These are phyloP conservation scores for Sisymbrium irio DNA, from an alignment of 345 rosid genomes.

Conservation along the genomic window DNA sequence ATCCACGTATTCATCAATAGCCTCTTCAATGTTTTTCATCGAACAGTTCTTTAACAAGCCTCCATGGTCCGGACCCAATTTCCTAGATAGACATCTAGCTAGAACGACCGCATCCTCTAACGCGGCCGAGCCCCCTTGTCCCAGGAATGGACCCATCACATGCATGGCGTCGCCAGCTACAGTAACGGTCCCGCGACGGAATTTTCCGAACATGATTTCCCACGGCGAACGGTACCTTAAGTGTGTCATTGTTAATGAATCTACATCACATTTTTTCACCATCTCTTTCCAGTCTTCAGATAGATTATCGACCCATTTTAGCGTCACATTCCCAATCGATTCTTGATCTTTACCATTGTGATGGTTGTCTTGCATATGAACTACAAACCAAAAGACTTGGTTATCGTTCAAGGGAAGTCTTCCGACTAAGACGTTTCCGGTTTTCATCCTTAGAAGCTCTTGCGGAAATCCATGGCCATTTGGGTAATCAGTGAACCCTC, in stretches of 20 bases:
- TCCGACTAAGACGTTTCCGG: conserved; percentile 30
- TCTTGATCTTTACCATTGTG: conserved; percentile 33
- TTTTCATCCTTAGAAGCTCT: conserved; percentile 23
- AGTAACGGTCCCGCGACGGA: conserved; percentile 43
- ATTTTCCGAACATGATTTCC: conserved; percentile 39
- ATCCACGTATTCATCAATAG: conserved; percentile 32
- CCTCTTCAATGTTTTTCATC: conserved; percentile 27
- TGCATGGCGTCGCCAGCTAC: conserved; percentile 61
- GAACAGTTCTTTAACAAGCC: neutral
- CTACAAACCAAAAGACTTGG: conserved; percentile 43
- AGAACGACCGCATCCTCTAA: conserved; percentile 57
- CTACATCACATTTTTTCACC: conserved; percentile 36
- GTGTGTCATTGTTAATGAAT: conserved; percentile 37
- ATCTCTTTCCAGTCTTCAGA: conserved; percentile 43
- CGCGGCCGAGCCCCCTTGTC: conserved; percentile 49
- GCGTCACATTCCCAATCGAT: conserved; percentile 23
- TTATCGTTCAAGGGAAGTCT: conserved; percentile 36
- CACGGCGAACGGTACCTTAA: conserved; percentile 47
- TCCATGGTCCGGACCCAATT: conserved; percentile 24
- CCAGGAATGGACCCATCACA: conserved; percentile 51
- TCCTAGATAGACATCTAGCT: conserved; percentile 43
- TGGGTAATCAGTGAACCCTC: conserved; percentile 50
- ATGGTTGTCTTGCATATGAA: conserved; percentile 22
- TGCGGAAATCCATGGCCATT: conserved; percentile 41
- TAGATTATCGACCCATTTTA: conserved; percentile 33